Percentiles rank a stretch among this genome's conserved stretches.
phyloP scores from a whole-genome alignment of 139 green algal genomes.

The Mychonastes homosphaera region DNA sequence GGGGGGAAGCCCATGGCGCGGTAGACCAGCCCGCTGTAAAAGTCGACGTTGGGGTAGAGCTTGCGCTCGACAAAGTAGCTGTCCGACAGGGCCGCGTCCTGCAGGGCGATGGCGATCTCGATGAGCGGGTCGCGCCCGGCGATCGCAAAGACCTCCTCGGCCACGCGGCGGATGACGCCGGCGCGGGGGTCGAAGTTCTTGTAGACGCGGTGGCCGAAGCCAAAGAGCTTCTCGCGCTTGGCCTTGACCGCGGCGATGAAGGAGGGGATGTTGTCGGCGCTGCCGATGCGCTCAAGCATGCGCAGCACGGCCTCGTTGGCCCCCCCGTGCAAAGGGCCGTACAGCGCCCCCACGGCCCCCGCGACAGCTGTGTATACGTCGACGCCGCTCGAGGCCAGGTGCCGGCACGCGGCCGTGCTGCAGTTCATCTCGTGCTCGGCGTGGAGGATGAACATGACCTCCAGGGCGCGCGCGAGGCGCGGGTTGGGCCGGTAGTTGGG shows the following conservation, averaged over 20 bases:
- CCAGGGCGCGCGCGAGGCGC: slow-evolving; percentile 32
- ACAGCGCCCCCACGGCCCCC: slow-evolving; percentile 89
- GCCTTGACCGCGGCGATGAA: slow-evolving; percentile 58
- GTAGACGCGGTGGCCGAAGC: slow-evolving; percentile 97
- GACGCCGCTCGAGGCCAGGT: slow-evolving; percentile 56
- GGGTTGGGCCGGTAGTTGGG: slow-evolving; percentile 55
- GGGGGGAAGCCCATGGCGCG: slow-evolving; percentile 92
- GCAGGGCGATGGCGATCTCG: slow-evolving; percentile 80
- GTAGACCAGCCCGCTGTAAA: slow-evolving; percentile 85
- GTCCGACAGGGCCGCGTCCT: slow-evolving; percentile 53
- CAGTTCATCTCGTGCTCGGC: slow-evolving; percentile 99
- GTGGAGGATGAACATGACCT: slow-evolving; percentile 97
- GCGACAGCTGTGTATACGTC: slow-evolving; percentile 93
- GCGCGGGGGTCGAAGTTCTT: slow-evolving; percentile 98
- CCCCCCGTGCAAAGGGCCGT: slow-evolving; percentile 93
- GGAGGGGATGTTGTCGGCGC: slow-evolving; percentile 64
- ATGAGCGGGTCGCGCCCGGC: slow-evolving; percentile 91
- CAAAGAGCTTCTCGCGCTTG: slow-evolving; percentile 82
- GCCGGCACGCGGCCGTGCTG: slow-evolving; percentile 44
- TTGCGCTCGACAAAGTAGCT: slow-evolving; percentile 79
- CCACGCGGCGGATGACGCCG: slow-evolving; percentile 76
- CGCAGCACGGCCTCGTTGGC: slow-evolving; percentile 96
- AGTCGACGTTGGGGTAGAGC: slow-evolving; percentile 99
- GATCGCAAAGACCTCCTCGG: slow-evolving; percentile 84
- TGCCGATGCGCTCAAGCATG: slow-evolving; percentile 93